Evolutionary conservation across 768 basidiomycete genomes (phyloP).

Genomic region (Lentinula lateritia): DNA sequence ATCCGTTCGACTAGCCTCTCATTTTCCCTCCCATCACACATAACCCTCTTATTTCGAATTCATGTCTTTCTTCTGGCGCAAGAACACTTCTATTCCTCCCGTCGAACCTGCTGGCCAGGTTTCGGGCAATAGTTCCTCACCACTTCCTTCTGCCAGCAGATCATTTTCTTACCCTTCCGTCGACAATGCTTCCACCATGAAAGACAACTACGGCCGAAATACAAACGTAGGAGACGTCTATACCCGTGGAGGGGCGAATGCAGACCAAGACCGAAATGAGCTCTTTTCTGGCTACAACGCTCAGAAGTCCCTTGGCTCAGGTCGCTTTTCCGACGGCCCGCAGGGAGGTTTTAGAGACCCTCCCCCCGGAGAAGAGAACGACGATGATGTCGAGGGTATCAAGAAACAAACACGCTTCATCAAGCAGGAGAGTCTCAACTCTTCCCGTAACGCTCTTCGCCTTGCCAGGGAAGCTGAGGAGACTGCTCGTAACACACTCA

Average conservation of each 20-base stretch:
- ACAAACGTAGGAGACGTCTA: conserved; percentile 60
- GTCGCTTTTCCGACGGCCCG: conserved; percentile 68
- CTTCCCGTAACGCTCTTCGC: conserved; percentile 87
- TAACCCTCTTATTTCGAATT: conserved; percentile 58
- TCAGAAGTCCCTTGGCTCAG: conserved; percentile 43
- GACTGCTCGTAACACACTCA: conserved; percentile 81
- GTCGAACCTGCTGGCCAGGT: conserved; percentile 30
- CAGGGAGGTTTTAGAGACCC: conserved; percentile 33
- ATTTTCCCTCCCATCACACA: conserved; percentile 23
- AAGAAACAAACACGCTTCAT: conserved; percentile 84
- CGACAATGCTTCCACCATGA: conserved; percentile 2
- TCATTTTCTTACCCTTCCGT: not conserved
- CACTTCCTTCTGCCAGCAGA: conserved; percentile 27
- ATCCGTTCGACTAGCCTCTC: conserved; percentile 4
- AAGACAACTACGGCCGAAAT: conserved; percentile 47
- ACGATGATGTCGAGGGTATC: conserved; percentile 91
- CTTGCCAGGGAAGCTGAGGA: conserved; percentile 97
- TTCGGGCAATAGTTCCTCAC: conserved; percentile 18
- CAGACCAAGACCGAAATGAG: conserved; percentile 65
- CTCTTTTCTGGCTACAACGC: conserved; percentile 74
- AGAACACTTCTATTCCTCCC: conserved; percentile 69
- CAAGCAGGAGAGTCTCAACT: conserved; percentile 89
- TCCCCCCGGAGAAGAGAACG: conserved; percentile 64
- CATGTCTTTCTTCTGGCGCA: conserved; percentile 28
- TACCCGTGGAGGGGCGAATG: conserved; percentile 52